Conservation (phyloP, 1,139 yeast species). For the Debaryomyces udenii region DNA sequence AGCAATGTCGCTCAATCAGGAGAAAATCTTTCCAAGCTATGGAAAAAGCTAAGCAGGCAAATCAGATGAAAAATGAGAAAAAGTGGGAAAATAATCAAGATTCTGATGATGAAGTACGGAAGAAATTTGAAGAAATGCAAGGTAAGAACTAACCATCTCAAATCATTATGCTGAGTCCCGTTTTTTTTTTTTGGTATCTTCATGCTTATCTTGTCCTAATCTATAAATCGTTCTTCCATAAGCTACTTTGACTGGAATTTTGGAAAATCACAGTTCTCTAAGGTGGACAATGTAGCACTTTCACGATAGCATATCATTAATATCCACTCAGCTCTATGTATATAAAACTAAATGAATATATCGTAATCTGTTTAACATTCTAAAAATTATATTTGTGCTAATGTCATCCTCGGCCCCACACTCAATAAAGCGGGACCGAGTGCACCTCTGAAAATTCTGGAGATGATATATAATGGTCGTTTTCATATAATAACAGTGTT, state of each 20-base stretch:
- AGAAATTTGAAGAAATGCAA: slow-evolving; percentile 7
- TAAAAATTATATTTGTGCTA: neutral
- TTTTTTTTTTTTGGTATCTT: no score
- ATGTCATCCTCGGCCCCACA: slow-evolving; percentile 11
- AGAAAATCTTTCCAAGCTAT: slow-evolving; percentile 64
- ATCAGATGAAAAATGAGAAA: slow-evolving; percentile 39
- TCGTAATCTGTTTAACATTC: no score
- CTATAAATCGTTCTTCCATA: no score
- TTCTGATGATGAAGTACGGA: slow-evolving; percentile 6
- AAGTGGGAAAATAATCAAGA: slow-evolving; percentile 14
- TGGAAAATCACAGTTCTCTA: no score
- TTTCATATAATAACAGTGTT: no score
- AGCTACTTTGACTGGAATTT: no score
- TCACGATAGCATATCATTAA: no score
- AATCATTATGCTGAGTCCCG: no score
- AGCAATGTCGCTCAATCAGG: slow-evolving; percentile 79
- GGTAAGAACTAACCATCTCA: no score
- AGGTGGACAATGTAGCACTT: no score
- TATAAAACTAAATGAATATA: neutral
- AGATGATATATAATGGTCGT: slow-evolving; percentile 13
- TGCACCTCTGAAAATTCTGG: slow-evolving; percentile 18
- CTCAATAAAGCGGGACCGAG: slow-evolving; percentile 4
- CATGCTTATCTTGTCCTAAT: no score
- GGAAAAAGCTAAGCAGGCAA: slow-evolving; percentile 58
- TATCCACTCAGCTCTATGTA: neutral